Evolutionary conservation across 83 land plant genomes (phyloP).

Genomic region (Isoetes engelmannii): DNA sequence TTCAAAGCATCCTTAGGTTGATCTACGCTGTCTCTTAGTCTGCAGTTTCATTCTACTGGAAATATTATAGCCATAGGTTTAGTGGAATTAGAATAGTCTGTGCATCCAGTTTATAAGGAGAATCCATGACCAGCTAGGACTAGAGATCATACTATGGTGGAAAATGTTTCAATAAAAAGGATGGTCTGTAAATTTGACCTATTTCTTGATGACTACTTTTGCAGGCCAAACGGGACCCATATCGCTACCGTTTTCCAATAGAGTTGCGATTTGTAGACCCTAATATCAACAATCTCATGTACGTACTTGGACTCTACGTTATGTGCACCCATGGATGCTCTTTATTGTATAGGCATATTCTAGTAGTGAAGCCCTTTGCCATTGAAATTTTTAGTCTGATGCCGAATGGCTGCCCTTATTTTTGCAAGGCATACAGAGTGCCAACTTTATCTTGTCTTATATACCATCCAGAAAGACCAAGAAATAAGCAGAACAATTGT

Average conservation of each 20-base stretch:
- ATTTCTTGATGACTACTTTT: slow-evolving; percentile 4
- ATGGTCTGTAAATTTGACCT: not conserved
- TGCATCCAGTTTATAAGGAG: too few relatives aligned
- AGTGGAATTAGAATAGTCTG: too few relatives aligned
- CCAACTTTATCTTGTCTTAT: not conserved
- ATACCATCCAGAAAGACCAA: not conserved
- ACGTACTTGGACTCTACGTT: slow-evolving; percentile 16
- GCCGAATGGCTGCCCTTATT: not conserved
- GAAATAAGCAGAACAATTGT: too few relatives aligned
- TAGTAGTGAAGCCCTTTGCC: not conserved
- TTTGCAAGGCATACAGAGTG: not conserved
- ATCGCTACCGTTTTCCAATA: slow-evolving; percentile 91
- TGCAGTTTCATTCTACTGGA: too few relatives aligned
- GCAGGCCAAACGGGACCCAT: slow-evolving; percentile 99
- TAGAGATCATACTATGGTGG: too few relatives aligned
- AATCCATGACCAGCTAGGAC: too few relatives aligned
- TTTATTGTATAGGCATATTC: slow-evolving; percentile 4
- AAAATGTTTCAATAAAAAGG: too few relatives aligned
- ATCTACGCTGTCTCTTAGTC: too few relatives aligned
- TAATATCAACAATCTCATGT: slow-evolving; percentile 91
- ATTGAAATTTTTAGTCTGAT: slow-evolving; percentile 1
- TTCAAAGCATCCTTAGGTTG: too few relatives aligned
- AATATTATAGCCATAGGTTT: too few relatives aligned
- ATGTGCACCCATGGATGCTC: not conserved
- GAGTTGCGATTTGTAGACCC: slow-evolving; percentile 93